Evolutionary conservation across 495 filamentous ascomycete genomes (phyloP).

Genomic region (Podospora australis): DNA sequence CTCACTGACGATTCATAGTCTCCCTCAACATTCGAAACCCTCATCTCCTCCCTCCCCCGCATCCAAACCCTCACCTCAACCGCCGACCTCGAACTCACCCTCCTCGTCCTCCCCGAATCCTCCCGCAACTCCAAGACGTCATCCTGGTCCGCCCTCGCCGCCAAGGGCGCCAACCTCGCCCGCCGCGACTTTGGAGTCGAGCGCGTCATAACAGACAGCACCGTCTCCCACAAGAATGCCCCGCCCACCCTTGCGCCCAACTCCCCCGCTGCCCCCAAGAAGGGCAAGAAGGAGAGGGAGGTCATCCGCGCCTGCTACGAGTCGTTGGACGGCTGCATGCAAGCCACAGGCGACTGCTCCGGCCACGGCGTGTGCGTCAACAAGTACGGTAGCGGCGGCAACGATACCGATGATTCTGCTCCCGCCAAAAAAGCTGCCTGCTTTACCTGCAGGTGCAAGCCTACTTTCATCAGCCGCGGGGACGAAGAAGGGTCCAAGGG

Average conservation of each 20-base stretch:
- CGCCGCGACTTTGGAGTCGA: slow-evolving; percentile 26
- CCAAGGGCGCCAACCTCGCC: slow-evolving; percentile 27
- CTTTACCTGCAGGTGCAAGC: slow-evolving; percentile 68
- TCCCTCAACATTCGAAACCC: slow-evolving; percentile 21
- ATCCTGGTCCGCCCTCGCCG: slow-evolving; percentile 26
- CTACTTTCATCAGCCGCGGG: slow-evolving; percentile 40
- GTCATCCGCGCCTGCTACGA: slow-evolving; percentile 56
- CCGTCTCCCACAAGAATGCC: slow-evolving; percentile 5
- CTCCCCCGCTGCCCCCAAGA: slow-evolving; percentile 12
- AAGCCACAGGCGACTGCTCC: slow-evolving; percentile 63
- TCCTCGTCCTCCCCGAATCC: slow-evolving; percentile 39
- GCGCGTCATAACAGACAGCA: slow-evolving; percentile 27
- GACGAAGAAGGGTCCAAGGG: slow-evolving; percentile 25
- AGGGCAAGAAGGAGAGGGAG: slow-evolving; percentile 12
- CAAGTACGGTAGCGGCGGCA: slow-evolving; percentile 41
- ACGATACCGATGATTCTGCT: slow-evolving; percentile 23
- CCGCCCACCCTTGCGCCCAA: slow-evolving; percentile 19
- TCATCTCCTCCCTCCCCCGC: slow-evolving; percentile 30
- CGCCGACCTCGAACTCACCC: slow-evolving; percentile 39
- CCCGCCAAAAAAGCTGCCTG: too few species aligned
- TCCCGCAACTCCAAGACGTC: slow-evolving; percentile 28
- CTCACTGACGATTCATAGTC: slow-evolving; percentile 16
- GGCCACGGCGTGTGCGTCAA: slow-evolving; percentile 65
- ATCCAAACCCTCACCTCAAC: slow-evolving; percentile 25
- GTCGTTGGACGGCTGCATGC: slow-evolving; percentile 53